A percentile compares a stretch with the other conserved stretches of the same genome.
Conservation (phyloP, 202 grass and related monocot genomes). For the Dendrocalamus latiflorus region DNA sequence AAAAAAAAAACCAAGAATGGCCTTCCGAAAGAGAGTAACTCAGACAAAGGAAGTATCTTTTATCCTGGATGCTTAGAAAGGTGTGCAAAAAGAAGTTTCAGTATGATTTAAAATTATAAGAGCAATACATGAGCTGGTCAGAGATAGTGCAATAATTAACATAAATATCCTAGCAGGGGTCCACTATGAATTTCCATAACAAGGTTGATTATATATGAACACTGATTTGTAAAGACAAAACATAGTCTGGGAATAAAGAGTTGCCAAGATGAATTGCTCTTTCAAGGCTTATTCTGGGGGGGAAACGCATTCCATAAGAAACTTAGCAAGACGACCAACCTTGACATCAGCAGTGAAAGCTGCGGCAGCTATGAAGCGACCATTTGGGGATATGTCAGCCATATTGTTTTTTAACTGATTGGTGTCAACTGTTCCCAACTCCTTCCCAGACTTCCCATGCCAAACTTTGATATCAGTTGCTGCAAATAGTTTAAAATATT, state of each 20-base stretch:
- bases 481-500: constrained; percentile 35
- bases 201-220: background rate
- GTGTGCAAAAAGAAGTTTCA: background rate
- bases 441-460: constrained; percentile 92
- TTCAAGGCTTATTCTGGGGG: background rate
- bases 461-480: constrained; percentile 92
- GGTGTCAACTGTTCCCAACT: constrained; percentile 78
- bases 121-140: background rate
- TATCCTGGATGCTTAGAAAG: background rate
- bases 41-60: background rate
- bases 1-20: background rate
- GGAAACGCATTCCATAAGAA: background rate
- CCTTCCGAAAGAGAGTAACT: background rate
- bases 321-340: constrained; percentile 39
- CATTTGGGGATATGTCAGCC: constrained; percentile 89
- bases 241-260: background rate
- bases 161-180: background rate
- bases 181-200: background rate
- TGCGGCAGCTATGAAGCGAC: constrained; percentile 89
- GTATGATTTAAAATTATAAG: background rate
- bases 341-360: constrained; percentile 99
- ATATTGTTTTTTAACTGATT: constrained; percentile 99
- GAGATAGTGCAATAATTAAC: background rate
- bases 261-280: background rate
- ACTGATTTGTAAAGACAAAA: background rate